Base-by-base conservation (phyloP, 2,329 filamentous ascomycete species). In the Claviceps lovelessii region DNA sequence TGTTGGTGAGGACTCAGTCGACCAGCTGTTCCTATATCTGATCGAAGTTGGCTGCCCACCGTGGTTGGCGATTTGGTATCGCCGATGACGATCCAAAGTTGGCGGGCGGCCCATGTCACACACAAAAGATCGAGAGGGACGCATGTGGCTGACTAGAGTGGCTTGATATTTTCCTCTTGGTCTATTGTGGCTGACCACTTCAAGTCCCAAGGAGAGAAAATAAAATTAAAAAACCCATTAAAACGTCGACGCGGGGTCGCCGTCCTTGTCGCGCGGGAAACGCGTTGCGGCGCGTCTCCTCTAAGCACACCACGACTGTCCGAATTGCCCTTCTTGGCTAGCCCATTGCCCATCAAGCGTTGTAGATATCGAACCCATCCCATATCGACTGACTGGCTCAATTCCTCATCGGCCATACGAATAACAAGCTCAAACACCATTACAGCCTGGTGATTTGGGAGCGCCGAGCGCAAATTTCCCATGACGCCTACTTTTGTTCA, bases 261-360 rank as follows among this genome's bases (percentile, higher is more conserved):
- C 59, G 61, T 60, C 60, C 6, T 56, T 62, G 65, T 67, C 67
- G 63, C 56, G 58, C 54, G 17, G 41, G 39, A 29, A 54, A 58
- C 67, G 67, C 64, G 68, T 65, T 51, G 49, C 47, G 57, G 61
- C 68, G 67, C 68, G 68, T 69, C 64, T 63, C 57, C 58, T 62
- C 61, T 62, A 9, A 23, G 35, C 44, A 28, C 29, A 51, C 23
- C n/a, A 51, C 13, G 28, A 35, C 35, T 10, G 28, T n/a, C 31
- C 15, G 33, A n/a, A 10, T 51, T 51, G 48, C 46, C 29, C 51
- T 41, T 49, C 17, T 54, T 37, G 41, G 49, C 39, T 48, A 37
- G 44, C 10, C 9, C 49, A 48, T 52, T 35, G 37, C 37, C 33
- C 17, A 8, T 37, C 10, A 28, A 33, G 46, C 54, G 17, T 28